Evolutionary conservation across 768 basidiomycete genomes (phyloP), one percentile per base, ranked within the genome.

Genomic region (Tremella yokohamensis): DNA sequence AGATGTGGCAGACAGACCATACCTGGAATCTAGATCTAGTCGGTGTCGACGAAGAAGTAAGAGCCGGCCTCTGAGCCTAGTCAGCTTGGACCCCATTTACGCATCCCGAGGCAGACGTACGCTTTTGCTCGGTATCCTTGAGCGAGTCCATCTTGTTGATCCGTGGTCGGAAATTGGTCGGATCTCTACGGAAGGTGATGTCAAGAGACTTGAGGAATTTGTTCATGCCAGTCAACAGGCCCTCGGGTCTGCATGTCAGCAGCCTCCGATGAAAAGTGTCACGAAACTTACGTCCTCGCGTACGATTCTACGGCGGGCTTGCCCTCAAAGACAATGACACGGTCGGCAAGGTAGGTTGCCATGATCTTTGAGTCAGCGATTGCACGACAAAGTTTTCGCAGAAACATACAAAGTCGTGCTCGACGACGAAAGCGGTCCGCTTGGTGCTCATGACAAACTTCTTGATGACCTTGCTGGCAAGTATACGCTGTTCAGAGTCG

Each of bases 401-500:
- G 20, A 15, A n/a, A 70, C 69, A 60, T 56, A 72, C 70, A 78
- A 99, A 97, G 81, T 98, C 94, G 85, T 99, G 96, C 83, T 99
- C 96, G 72, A 99, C 97, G 69, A 99, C 84, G 76, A 99, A 97
- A 0, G 96, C 96, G 1, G 93, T 98, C 80, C 93, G 92, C 82
- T 96, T 96, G 13, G 91, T 84, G 72, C 96, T 89, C 26, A 98
- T 85, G 71, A 99, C 90, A 79, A 94, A 97, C 49, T 94, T 86
- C 78, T 99, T 98, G 81, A 99, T 98, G 69, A 98, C 92, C 76
- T 97, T 94, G 74, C 87, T 87, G 16, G 94, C 89, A 64, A 93
- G 90, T 75, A 99, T 98, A 85, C 96, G 96, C 77, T 99, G 96
- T 76, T 99, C 96, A 29, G 94, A 97, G 75, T 99, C 96, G 68